These are phyloP conservation scores for Parietichytrium sp. DNA, from an alignment of 108 stramenopile genomes.

Conservation along the genomic window DNA sequence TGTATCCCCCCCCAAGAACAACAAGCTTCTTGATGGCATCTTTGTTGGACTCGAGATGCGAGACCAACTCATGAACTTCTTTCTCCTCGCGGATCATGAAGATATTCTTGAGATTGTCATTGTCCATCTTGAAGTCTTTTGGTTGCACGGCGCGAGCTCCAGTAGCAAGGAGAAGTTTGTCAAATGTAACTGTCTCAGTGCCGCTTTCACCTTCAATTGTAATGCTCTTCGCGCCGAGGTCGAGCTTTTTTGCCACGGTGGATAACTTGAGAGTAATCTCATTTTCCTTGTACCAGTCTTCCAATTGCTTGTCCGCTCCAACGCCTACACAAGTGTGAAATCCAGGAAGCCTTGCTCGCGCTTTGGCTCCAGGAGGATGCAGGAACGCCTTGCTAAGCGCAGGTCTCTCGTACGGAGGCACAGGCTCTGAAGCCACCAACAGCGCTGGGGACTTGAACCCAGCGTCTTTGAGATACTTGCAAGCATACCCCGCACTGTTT, in stretches of 20 bases:
- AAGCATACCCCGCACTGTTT: not conserved
- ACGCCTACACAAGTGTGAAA: slow-evolving; percentile 31
- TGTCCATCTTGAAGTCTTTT: not conserved
- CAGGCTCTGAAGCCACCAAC: not conserved
- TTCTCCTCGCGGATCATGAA: slow-evolving; percentile 17
- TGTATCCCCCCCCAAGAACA: slow-evolving; percentile 30
- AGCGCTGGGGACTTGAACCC: not conserved
- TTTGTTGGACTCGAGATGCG: slow-evolving; percentile 10
- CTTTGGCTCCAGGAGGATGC: slow-evolving; percentile 31
- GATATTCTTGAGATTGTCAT: not conserved
- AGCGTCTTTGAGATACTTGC: slow-evolving; percentile 13
- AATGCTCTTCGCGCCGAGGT: not conserved
- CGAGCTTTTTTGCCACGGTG: not conserved
- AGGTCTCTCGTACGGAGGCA: slow-evolving; percentile 5
- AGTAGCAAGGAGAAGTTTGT: slow-evolving; percentile 30
- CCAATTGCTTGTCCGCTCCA: slow-evolving; percentile 5
- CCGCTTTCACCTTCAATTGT: not conserved
- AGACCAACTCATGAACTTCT: not conserved
- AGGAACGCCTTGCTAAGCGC: slow-evolving; percentile 35
- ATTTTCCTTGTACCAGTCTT: slow-evolving; percentile 9
- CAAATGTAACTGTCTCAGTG: not conserved
- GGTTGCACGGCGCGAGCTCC: not conserved
- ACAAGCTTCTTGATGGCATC: not conserved
- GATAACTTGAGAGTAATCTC: not conserved
- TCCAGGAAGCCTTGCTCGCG: not conserved